Evolutionary conservation across 2,329 filamentous ascomycete species (phyloP).

Genomic region (Cladosporium austrohemisphaericum): DNA sequence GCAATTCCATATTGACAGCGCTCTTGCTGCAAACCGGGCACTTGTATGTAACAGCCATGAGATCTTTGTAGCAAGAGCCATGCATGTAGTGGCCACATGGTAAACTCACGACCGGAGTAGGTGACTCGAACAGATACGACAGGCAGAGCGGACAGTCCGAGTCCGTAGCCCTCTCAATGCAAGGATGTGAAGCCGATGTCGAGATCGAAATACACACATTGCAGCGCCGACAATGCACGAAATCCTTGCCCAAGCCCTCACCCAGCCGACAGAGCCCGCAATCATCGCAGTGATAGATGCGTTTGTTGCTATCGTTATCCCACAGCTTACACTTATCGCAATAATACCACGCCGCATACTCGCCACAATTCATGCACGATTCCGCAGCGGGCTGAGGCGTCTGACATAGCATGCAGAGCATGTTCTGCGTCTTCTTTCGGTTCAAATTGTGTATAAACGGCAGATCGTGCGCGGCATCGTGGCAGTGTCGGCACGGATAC

Average conservation of each 20-base stretch:
- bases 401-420: constrained; percentile 95
- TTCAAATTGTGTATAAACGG: constrained; percentile 54
- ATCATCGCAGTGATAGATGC: constrained; percentile 93
- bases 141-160: constrained; percentile 96
- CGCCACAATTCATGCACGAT: constrained; percentile 71
- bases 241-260: constrained; percentile 89
- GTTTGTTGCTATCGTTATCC: constrained; percentile 87
- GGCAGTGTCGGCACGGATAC: constrained; percentile 94
- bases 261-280: constrained; percentile 94
- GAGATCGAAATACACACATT: constrained; percentile 91
- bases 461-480: constrained; percentile 74
- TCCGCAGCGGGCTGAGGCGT: constrained; percentile 80
- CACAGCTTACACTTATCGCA: constrained; percentile 93
- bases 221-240: constrained; percentile 97
- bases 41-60: constrained; percentile 87
- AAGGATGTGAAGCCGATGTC: constrained; percentile 80
- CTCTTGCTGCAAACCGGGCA: constrained; percentile 96
- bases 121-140: constrained; percentile 93
- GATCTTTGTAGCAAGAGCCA: constrained; percentile 78
- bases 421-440: constrained; percentile 81
- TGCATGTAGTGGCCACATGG: constrained; percentile 95
- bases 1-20: constrained; percentile 94
- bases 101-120: constrained; percentile 87
- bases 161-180: constrained; percentile 89
- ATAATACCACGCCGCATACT: constrained; percentile 81